Base-by-base conservation (phyloP, 1,284 basidiomycete species). In the Sanghuangporus baumii region DNA sequence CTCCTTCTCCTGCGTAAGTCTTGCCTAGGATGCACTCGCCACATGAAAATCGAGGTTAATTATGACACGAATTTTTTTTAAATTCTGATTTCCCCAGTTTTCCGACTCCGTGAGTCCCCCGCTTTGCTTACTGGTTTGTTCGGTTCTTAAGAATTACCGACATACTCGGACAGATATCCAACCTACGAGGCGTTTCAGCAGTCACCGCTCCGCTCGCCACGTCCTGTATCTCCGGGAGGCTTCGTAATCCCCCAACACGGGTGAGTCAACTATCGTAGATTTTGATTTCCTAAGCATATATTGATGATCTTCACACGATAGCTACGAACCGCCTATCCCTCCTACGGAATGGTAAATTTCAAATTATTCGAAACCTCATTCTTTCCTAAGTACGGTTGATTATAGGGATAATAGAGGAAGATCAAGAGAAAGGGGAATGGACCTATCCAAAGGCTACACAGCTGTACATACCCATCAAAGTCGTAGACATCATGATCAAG, bases 1-100 rank as follows among this genome's bases (percentile, higher is more conserved):
- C 60, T 8, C 63, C 59, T 23, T 57, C 60, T 8, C 63, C 63
- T 14, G 55, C 47, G 59, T 61, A 54, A 40, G 52, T 54, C 36
- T n/a, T n/a, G 52, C 26, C 26, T 31, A 31, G 36, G 59, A 26
- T 20, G 7, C 6, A 43, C n/a, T 52, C 55, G 40, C 40, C 43
- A 54, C 37, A 46, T 31, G 6, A 46, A n/a, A 48, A 46, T 8
- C 41, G 14, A 11, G 12, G 16, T 18, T 18, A 46, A n/a, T 43
- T 14, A 50, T 26, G 47, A 9, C 20, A 54, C 2, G 40, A 14
- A 34, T 48, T 57, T 41, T n/a, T n/a, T n/a, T n/a, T n/a, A n/a
- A n/a, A 41, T 55, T 36, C 54, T 48, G 31, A 34, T 31, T 23
- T 41, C 23, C 37, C 41, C 55, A 61, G 59, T 18, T 61, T 57